These are phyloP conservation scores for Amesomyces nigricolor DNA, from an alignment of 2,329 filamentous ascomycete genomes.

Conservation along the genomic window DNA sequence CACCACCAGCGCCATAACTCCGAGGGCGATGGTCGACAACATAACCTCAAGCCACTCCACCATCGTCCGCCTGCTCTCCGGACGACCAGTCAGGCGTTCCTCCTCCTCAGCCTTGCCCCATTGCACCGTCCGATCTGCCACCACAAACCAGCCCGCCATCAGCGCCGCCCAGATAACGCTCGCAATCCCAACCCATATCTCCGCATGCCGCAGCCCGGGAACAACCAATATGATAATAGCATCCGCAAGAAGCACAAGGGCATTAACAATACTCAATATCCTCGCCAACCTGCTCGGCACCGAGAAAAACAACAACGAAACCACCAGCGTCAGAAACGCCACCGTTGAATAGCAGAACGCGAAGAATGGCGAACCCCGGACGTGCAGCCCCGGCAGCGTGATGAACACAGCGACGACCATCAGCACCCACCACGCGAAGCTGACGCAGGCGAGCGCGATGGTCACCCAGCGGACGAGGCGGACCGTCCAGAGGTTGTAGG, in stretches of 20 bases:
- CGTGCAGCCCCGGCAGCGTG: conserved; percentile 79
- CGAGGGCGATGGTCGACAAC: conserved; percentile 64
- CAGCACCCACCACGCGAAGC: conserved; percentile 88
- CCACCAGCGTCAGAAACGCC: conserved; percentile 67
- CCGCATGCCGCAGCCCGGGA: conserved; percentile 68
- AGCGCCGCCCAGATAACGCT: conserved; percentile 79
- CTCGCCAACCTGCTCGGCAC: conserved; percentile 75
- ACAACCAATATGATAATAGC: conserved; percentile 76
- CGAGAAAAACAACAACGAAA: conserved; percentile 80
- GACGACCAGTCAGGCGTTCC: conserved; percentile 80
- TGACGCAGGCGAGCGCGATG: conserved; percentile 66
- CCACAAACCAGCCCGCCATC: conserved; percentile 71
- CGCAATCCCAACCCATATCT: conserved; percentile 85
- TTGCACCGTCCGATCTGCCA: conserved; percentile 72
- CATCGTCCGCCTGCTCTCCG: conserved; percentile 76
- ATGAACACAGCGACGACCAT: conserved; percentile 87
- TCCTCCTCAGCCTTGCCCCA: conserved; percentile 95
- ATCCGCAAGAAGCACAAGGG: conserved; percentile 63
- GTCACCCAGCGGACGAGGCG: conserved; percentile 74
- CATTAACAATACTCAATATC: conserved; percentile 63
- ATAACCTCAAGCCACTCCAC: conserved; percentile 80
- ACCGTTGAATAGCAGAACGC: conserved; percentile 78
- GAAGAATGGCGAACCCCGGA: conserved; percentile 87
- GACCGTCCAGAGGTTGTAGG: conserved; percentile 92
- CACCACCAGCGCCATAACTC: conserved; percentile 60